A percentile compares a stretch with the other conserved stretches of the same genome.
Conservation (phyloP, 768 basidiomycete species). For the Boletus speciosus region DNA sequence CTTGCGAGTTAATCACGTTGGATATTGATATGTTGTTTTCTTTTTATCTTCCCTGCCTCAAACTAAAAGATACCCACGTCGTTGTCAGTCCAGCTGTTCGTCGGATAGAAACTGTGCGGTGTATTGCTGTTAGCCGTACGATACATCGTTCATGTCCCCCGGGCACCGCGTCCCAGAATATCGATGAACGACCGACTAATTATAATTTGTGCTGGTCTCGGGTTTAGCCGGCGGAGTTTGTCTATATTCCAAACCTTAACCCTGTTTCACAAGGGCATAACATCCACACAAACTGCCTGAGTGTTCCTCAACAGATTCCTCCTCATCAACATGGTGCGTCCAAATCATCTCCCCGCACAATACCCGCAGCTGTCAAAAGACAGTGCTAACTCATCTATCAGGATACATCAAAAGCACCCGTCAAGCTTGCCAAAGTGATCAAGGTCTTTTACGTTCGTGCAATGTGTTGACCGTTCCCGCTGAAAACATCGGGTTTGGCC, state of each 20-base stretch:
- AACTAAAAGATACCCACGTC: conserved; percentile 7
- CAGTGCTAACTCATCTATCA: conserved; percentile 21
- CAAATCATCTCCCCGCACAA: background rate
- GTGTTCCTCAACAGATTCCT: background rate
- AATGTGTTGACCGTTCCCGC: background rate
- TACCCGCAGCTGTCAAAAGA: no score
- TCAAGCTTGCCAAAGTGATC: conserved; percentile 97
- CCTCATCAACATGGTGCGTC: conserved; percentile 24
- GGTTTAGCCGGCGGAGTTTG: conserved; percentile 19
- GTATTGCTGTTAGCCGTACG: background rate
- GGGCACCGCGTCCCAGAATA: no score
- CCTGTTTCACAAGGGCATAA: conserved; percentile 9
- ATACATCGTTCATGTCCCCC: background rate
- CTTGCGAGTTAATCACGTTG: conserved; percentile 11
- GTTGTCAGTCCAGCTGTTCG: background rate
- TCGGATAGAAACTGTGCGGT: background rate
- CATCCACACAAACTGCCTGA: conserved; percentile 8
- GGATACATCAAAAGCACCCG: conserved; percentile 88
- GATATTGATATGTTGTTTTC: background rate
- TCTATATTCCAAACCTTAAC: conserved; percentile 19
- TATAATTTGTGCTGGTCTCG: background rate
- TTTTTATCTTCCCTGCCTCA: background rate
- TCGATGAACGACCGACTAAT: no score
- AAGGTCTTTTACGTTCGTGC: conserved; percentile 53
- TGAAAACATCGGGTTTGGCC: background rate